Base-by-base conservation (phyloP, 495 filamentous ascomycete species). In the Lasiosphaeria miniovina region DNA sequence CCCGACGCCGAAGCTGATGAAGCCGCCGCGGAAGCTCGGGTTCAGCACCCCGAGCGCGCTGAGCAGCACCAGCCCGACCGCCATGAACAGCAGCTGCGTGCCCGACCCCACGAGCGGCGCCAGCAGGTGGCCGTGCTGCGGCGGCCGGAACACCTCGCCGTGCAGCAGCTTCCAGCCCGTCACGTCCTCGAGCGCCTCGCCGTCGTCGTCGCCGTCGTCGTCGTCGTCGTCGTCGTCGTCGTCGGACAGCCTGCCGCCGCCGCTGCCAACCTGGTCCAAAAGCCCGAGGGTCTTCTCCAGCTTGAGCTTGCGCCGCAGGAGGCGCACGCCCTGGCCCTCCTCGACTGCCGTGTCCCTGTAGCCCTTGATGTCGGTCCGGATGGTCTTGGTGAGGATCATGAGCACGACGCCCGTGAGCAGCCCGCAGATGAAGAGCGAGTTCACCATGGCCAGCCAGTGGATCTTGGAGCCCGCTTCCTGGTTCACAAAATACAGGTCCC, bases 121-220 rank as follows among this genome's bases (percentile, higher is more conserved):
- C 35, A 97, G 84, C 2, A 96, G 79, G 34, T 86, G 82, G 46
- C 90, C 90, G 69, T 88, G 84, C 11, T 80, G 69, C 4, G 93
- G 93, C 24, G 87, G 74, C 24, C 92, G 84, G 77, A 97, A 97
- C n/a, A 96, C 90, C 71, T 97, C 93, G 14, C 86, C 91, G 66
- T 97, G 93, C n/a, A 96, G 80, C 24, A 96, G 78, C 68, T 96
- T 97, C 93, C 93, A 97, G 43, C 93, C 93, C 17, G 90, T 90
- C 38, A 89, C 81, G 63, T 97, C 93, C 63, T 97, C 93, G 3
- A 91, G 70, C 5, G 77, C 71, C 61, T 96, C 91, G 2, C 92
- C 93, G 57, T 93, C 91, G 12, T 84, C 88, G 3, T 81, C 83
- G 7, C 80, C 65, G 48, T 91, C 82, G 58, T 86, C 86, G n/a